Evolutionary conservation across 2,329 filamentous ascomycete genomes (phyloP).

Genomic region (Dryadomyces sulphureus): DNA sequence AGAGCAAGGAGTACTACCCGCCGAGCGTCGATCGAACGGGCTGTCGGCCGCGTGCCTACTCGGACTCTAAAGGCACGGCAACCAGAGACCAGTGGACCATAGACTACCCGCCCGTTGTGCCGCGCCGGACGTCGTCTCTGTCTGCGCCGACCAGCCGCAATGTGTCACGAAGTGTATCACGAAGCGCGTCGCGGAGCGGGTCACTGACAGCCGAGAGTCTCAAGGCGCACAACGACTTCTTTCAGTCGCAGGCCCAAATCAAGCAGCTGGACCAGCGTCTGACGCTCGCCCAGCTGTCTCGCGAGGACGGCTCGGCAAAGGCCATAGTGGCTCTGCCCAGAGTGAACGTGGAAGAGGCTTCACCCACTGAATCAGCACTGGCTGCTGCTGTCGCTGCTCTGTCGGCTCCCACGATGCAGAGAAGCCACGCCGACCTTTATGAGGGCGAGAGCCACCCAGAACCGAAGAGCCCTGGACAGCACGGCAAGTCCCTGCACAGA

Average conservation of each 20-base stretch:
- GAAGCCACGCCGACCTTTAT: conserved; percentile 10
- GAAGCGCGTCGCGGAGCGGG: conserved; percentile 29
- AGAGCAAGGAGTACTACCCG: not conserved
- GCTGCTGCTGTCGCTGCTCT: not conserved
- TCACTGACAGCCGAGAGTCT: conserved; percentile 45
- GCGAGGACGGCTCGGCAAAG: not conserved
- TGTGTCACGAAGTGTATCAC: conserved; percentile 29
- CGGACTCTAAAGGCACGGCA: conserved; percentile 30
- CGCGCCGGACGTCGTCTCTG: conserved; percentile 42
- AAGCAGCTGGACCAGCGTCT: not conserved
- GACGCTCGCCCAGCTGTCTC: not conserved
- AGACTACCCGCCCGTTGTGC: conserved; percentile 44
- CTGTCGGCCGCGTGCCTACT: conserved; percentile 21
- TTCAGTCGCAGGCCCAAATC: not conserved
- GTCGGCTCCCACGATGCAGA: no score
- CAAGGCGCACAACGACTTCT: conserved; percentile 28
- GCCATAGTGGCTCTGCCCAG: conserved; percentile 8
- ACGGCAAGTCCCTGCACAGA: conserved; percentile 29
- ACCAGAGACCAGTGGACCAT: conserved; percentile 37
- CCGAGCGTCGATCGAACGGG: not conserved
- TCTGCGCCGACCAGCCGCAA: conserved; percentile 49
- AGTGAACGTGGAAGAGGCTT: not conserved
- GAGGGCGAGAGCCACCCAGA: conserved; percentile 17
- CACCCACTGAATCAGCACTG: not conserved
- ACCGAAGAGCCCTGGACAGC: not conserved